These are phyloP conservation scores for Quercus agrifolia DNA, from an alignment of 306 rosid genomes.

Conservation along the genomic window DNA sequence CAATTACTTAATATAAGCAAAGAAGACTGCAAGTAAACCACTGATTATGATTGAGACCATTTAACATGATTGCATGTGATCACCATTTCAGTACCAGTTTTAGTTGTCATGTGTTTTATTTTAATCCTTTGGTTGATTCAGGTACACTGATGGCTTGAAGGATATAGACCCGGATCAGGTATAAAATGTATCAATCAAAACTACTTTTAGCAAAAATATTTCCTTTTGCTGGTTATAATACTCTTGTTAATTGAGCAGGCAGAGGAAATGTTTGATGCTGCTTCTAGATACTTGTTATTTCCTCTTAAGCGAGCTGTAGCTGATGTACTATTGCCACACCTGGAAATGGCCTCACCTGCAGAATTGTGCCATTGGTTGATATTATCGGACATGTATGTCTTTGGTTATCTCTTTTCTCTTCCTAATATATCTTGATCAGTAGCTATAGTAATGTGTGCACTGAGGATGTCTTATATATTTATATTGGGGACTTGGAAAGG, in stretches of 20 bases:
- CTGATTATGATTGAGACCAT: neutral
- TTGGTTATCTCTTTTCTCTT: constrained; percentile 4
- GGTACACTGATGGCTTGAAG: constrained; percentile 90
- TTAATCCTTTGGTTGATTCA: constrained; percentile 38
- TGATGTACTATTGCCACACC: constrained; percentile 76
- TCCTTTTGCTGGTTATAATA: constrained; percentile 22
- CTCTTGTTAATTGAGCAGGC: constrained; percentile 46
- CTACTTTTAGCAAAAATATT: constrained; percentile 10
- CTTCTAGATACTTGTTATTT: constrained; percentile 84
- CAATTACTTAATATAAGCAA: neutral
- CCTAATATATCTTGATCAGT: constrained; percentile 13
- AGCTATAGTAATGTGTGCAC: neutral
- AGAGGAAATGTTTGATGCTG: constrained; percentile 88
- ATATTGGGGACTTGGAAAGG: neutral
- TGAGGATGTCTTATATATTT: neutral
- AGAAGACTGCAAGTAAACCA: neutral
- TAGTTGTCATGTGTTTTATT: neutral
- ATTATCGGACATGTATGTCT: constrained; percentile 75
- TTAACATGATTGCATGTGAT: neutral
- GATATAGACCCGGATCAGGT: constrained; percentile 88
- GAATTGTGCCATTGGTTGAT: constrained; percentile 89
- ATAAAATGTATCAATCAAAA: constrained; percentile 13
- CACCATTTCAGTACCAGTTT: neutral
- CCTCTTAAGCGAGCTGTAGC: constrained; percentile 95
- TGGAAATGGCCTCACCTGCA: constrained; percentile 76